Base-by-base conservation (phyloP, 2,329 filamentous ascomycete genomes). In the Neonectria hederae region DNA sequence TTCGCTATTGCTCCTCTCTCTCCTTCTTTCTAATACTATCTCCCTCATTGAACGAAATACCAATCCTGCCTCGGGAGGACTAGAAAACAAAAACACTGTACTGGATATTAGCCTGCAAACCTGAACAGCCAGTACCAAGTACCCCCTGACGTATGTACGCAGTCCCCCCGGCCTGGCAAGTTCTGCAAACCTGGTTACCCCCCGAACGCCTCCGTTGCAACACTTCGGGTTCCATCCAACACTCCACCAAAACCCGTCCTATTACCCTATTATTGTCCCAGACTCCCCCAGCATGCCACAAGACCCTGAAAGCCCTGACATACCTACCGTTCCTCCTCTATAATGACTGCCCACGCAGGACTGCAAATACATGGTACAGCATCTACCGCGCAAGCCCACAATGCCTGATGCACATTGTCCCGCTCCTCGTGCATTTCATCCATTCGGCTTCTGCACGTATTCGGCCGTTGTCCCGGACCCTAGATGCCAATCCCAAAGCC, bases 141-240 rank as follows among this genome's bases (percentile, higher is more conserved):
- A 28, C 26, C 26, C n/a, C 48, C 48, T 51, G 48, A 51, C 48
- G 48, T 51, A 35, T 19, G 48, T 51, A 30, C n/a, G 30, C 28
- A 19, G 5, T 42, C 38, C 38, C 57, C 57, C 42, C 54, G 21
- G 48, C 54, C 48, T 53, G 46, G 53, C 53, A 56, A 35, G 55
- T 35, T 30, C 32, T 51, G 54, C 51, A 43, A 63, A 58, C 61
- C 55, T 54, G 55, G 43, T 55, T 55, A 19, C 32, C 32, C 59
- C 32, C 59, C 42, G 49, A 58, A 59, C 61, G 49, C 61, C 55
- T 63, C 55, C 60, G 40, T 54, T 63, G 61, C 56, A 54, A 59
- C 61, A 59, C 61, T 26, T 63, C 42, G 54, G 60, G 60, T 63
- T 63, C 60, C 60, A 63, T 63, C 26, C 54, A 46, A 54, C 21